Evolutionary conservation across 257 asterid genomes (phyloP).

Genomic region (Solanum corneliomulleri): DNA sequence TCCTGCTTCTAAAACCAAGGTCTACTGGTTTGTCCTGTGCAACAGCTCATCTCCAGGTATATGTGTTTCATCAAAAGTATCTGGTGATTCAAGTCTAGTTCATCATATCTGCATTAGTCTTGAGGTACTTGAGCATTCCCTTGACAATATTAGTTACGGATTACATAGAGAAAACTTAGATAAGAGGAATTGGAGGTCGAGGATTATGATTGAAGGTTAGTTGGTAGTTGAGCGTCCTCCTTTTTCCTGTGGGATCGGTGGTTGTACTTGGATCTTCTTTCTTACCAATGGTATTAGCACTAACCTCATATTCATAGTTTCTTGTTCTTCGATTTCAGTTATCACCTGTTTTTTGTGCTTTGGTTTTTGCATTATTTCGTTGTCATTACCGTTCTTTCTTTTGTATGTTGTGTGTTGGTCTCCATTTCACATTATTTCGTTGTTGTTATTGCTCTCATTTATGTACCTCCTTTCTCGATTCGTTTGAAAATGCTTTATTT

Average conservation of each 20-base stretch:
- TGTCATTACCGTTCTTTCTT: not conserved
- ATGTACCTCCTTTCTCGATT: no score
- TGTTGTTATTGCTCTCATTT: no score
- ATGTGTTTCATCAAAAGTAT: not conserved
- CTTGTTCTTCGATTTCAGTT: not conserved
- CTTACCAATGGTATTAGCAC: not conserved
- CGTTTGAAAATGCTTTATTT: no score
- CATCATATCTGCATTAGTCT: not conserved
- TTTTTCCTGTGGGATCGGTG: not conserved
- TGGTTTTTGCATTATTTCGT: not conserved
- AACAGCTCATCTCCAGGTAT: conserved; percentile 69
- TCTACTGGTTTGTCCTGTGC: conserved; percentile 76
- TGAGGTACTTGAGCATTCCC: not conserved
- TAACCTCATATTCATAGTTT: not conserved
- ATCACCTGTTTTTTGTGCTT: not conserved
- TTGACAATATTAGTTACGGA: not conserved
- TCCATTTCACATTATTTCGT: no score
- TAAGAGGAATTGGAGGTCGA: not conserved
- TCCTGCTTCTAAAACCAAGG: conserved; percentile 70
- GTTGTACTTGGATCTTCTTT: not conserved
- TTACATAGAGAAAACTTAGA: not conserved
- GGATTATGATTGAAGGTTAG: not conserved
- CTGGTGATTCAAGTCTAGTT: not conserved
- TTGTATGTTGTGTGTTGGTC: no score
- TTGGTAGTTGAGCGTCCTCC: not conserved